Conservation (phyloP, 345 rosid genomes). For the Populus davidiana region DNA sequence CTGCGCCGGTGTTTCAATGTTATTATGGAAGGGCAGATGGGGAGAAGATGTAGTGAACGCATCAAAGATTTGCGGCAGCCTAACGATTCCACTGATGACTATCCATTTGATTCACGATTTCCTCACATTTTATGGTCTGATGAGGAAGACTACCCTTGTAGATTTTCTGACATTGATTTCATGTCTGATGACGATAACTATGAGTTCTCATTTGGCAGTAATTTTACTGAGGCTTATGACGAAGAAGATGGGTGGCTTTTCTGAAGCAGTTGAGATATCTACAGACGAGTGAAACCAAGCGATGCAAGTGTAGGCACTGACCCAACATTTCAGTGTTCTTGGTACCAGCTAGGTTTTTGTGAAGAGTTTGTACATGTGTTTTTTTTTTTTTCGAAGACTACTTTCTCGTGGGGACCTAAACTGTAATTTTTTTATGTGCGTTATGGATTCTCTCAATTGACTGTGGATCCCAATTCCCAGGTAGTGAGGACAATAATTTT, state of each 20-base stretch:
- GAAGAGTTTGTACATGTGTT: not conserved
- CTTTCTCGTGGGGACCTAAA: not conserved
- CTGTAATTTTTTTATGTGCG: not conserved
- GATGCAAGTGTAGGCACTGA: not conserved
- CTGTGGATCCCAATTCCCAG: not conserved
- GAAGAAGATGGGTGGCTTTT: not conserved
- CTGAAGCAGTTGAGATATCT: not conserved
- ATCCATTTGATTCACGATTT: conserved; percentile 29
- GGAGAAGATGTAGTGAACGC: conserved; percentile 41
- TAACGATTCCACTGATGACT: conserved; percentile 43
- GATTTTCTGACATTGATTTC: conserved; percentile 41
- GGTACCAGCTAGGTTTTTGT: not conserved
- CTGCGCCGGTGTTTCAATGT: conserved; percentile 61
- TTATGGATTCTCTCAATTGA: not conserved
- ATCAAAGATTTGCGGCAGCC: conserved; percentile 51
- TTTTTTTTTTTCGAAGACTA: not conserved
- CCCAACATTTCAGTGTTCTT: not conserved
- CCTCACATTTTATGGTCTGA: conserved; percentile 16
- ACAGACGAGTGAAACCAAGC: not conserved
- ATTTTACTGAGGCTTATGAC: conserved; percentile 23
- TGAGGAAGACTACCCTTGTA: conserved; percentile 32
- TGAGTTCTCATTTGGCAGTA: conserved; percentile 30
- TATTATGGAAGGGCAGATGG: conserved; percentile 37
- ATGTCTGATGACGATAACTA: conserved; percentile 38
- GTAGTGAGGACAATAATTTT: no score